Percentiles rank a stretch among this genome's conserved stretches.
phyloP scores from a whole-genome alignment of 2,329 filamentous ascomycete genomes.

The Penicillium sp. region DNA sequence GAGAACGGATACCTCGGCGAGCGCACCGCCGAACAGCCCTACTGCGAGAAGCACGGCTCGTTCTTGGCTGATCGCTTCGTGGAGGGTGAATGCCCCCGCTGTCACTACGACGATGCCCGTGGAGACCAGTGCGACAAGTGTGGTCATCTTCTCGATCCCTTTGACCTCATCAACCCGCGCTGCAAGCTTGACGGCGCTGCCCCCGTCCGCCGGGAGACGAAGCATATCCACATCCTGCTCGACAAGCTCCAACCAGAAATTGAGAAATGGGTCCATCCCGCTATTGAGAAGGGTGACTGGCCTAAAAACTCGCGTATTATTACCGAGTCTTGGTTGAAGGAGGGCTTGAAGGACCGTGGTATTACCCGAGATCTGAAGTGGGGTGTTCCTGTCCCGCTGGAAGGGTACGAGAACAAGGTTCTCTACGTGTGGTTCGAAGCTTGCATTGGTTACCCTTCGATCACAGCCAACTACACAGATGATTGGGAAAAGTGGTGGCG shows the following conservation, averaged over 20 bases:
- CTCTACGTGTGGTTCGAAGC: constrained; percentile 94
- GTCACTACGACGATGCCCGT: constrained; percentile 65
- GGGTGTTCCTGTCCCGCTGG: constrained; percentile 66
- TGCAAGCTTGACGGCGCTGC: constrained; percentile 89
- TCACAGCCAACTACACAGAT: constrained; percentile 83
- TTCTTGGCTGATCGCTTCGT: constrained; percentile 78
- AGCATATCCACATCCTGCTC: constrained; percentile 84
- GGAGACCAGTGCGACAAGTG: constrained; percentile 76
- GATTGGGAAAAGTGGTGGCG: constrained; percentile 95
- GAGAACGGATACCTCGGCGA: constrained; percentile 87
- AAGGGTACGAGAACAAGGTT: constrained; percentile 71
- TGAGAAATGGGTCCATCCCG: constrained; percentile 72
- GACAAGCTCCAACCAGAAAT: constrained; percentile 78
- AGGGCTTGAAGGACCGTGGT: constrained; percentile 79
- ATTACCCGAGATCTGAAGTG: constrained; percentile 93
- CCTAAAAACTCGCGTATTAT: constrained; percentile 47
- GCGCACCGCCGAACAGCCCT: constrained; percentile 82
- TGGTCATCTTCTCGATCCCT: constrained; percentile 68
- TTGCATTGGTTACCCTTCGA: constrained; percentile 92
- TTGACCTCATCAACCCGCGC: constrained; percentile 76
- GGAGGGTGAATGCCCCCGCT: constrained; percentile 49
- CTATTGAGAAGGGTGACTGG: constrained; percentile 66
- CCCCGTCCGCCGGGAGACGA: constrained; percentile 77
- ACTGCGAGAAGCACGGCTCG: constrained; percentile 64
- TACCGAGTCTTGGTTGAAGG: constrained; percentile 54